Conservation (phyloP, 2,329 filamentous ascomycete species). For the Pseudogymnoascus sp. region DNA sequence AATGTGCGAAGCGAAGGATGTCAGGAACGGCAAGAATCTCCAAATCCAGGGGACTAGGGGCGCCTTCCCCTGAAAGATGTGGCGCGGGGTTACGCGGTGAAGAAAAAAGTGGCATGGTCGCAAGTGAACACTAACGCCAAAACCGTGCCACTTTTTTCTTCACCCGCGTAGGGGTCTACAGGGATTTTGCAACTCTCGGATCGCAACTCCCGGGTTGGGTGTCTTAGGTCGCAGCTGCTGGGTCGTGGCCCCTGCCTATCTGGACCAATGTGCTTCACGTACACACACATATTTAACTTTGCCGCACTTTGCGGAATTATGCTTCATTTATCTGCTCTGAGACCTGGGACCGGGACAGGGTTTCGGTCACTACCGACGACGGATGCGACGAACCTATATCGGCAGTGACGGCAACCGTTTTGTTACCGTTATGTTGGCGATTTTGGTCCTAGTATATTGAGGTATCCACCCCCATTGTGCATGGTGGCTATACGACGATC, state of each 20-base stretch:
- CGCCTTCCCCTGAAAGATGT: not conserved
- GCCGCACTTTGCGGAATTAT: not conserved
- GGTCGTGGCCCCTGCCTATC: not conserved
- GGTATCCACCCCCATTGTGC: too few species aligned
- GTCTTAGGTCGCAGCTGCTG: not conserved
- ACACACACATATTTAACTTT: not conserved
- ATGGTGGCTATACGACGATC: not conserved
- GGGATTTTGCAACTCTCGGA: not conserved
- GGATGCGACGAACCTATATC: not conserved
- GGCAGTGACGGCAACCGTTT: not conserved
- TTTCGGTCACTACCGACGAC: not conserved
- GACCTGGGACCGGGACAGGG: not conserved
- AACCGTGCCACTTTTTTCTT: too few species aligned
- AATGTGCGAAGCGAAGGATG: not conserved
- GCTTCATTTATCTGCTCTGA: not conserved
- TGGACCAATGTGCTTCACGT: not conserved
- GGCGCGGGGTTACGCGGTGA: too few species aligned
- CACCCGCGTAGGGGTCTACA: too few species aligned
- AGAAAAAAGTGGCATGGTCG: too few species aligned
- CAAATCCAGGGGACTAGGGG: not conserved
- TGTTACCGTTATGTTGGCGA: not conserved
- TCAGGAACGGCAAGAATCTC: not conserved
- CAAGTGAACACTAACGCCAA: too few species aligned
- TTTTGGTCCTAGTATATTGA: not conserved
- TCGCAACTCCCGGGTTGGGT: not conserved